Evolutionary conservation across 768 basidiomycete species (phyloP), one percentile per base, ranked within the genome.

Genomic region (Brasilioporus rufonigricans): DNA sequence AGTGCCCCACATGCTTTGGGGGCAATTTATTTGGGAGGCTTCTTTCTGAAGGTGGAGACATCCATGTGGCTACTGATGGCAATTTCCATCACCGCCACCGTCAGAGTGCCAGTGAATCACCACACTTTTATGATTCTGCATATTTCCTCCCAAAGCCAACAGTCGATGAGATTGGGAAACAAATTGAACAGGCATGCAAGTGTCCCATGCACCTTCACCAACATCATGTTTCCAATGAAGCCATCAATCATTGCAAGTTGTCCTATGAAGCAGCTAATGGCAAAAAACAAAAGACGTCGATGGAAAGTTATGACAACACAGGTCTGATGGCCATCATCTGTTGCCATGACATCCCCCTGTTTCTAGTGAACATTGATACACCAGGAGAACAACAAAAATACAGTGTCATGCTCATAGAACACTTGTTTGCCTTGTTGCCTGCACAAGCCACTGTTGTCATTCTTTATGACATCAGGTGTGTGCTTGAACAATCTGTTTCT

Each of bases 391-490:
- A 63, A 67, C 21, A 59, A 19, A 40, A 40, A 19, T 40, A 40
- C 11, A 5, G 3, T 6, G 8, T 21, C 7, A 14, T 19, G 5
- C 61, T 76, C 0, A 55, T 78, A 6, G 51, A 70, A 27, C 56
- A 69, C 24, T 53, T 76, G 1, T 69, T 65, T 41, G 50, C 49
- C 0, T 47, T 67, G 0, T 47, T 78, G 1, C 78, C 76, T 16
- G n/a, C 40, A 8, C 3, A 57, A 1, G 65, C 73, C 14, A 78
- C 71, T 0, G 63, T 75, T 2, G 55, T 57, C 0, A 31, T 57
- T 12, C 46, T 68, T 3, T 71, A 79, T 50, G 62, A 71, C 35
- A 68, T 78, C 23, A 71, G 63, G 0, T 79, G 49, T 39, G 39
- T 50, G 7, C 16, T 41, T 16, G 29, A 41, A 7, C n/a, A n/a